Percentiles rank a stretch among this genome's conserved stretches.
phyloP scores from a whole-genome alignment of 305 asterid species.

The Plantago rigida region DNA sequence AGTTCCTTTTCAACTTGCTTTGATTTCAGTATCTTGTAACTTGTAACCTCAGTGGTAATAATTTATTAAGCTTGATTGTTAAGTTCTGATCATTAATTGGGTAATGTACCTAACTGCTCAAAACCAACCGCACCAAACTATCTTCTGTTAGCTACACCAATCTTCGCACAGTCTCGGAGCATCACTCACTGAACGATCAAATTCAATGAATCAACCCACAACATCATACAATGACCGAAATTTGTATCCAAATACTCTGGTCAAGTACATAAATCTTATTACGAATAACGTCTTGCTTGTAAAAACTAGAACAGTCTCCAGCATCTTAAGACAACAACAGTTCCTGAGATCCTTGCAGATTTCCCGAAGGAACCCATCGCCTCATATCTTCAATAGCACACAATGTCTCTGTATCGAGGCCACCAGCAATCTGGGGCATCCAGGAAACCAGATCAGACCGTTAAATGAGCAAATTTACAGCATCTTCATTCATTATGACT shows the following conservation, averaged over 20 bases:
- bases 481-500: not conserved
- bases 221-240: too few species aligned
- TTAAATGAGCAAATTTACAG: not conserved
- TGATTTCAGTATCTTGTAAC: not conserved
- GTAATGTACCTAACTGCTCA: too few species aligned
- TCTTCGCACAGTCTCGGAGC: too few species aligned
- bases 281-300: not conserved
- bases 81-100: too few species aligned
- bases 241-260: too few species aligned
- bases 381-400: slow-evolving; percentile 20
- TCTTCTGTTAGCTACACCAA: too few species aligned
- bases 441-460: not conserved
- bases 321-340: slow-evolving; percentile 1
- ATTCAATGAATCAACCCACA: too few species aligned
- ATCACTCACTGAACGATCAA: too few species aligned
- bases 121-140: too few species aligned
- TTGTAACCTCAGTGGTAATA: not conserved
- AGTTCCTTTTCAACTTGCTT: too few species aligned
- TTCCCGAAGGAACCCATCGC: slow-evolving; percentile 1
- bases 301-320: too few species aligned
- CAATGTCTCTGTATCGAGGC: slow-evolving; percentile 16
- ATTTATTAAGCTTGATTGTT: not conserved
- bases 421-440: slow-evolving; percentile 15
- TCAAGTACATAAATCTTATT: not conserved
- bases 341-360: slow-evolving; percentile 8